Evolutionary conservation across 163 green algal genomes (phyloP), one percentile per base, ranked within the genome.

Genomic region (Scenedesmus sp.): DNA sequence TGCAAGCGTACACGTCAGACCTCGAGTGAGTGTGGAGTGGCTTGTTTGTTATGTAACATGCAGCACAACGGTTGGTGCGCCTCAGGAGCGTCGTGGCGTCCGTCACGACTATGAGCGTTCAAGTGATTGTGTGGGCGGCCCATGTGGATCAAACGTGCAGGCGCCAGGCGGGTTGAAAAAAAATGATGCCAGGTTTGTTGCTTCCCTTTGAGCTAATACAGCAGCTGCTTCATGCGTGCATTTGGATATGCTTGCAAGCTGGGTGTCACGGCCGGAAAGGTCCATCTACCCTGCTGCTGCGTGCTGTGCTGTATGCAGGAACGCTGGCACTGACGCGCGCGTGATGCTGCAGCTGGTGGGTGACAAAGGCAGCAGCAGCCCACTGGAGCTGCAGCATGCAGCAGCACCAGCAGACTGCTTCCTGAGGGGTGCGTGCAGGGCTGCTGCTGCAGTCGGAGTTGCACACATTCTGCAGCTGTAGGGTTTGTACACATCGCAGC

Each of bases 241-340:
- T 65, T 26, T 3, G 3, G 18, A 26, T 26, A 16, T 65, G 20
- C 73, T 82, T 44, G 51, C 51, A 18, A 72, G 22, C 49, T 56
- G 9, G 59, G 33, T 33, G 59, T 72, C 20, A 22, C 59, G 44
- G 10, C 12, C 79, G 37, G 43, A 65, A 65, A 68, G 42, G 10
- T 46, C 12, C 43, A 85, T 3, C 46, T 40, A 24, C 3, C 1
- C 5, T 1, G 15, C 3, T 30, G 72, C n/a, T 22, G 13, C 24
- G 80, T 24, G 80, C 24, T 86, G 80, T 86, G 53, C 79, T 84
- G 79, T 53, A 24, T 40, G 1, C 84, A 93, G 87, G 89, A 92
- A 93, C 51, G 91, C 94, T 7, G 95, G 95, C 59, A 97, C 94
- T 37, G 95, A 97, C 40, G 93, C 93, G 22, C 91, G 92, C 49